A percentile compares a stretch with the other conserved stretches of the same genome.
Evolutionary conservation across 2,329 filamentous ascomycete genomes (phyloP).

Genomic region (Diplodia scrobiculata): DNA sequence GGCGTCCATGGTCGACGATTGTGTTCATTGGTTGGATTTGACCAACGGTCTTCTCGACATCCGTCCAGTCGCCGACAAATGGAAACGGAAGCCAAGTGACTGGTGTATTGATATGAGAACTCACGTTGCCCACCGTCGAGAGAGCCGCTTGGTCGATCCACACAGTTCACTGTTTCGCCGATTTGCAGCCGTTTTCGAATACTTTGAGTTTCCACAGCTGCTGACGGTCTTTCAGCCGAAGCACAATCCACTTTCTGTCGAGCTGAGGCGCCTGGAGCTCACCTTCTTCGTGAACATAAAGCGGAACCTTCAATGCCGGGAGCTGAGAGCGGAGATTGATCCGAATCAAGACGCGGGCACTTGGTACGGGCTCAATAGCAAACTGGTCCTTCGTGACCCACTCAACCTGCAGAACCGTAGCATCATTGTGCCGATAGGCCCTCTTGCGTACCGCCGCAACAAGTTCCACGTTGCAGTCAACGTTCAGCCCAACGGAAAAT

Average conservation of each 20-base stretch:
- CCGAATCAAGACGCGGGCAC: constrained; percentile 60
- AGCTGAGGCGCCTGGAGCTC: constrained; percentile 58
- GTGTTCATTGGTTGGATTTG: constrained; percentile 64
- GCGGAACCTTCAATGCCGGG: constrained; percentile 50
- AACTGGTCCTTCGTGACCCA: constrained; percentile 57
- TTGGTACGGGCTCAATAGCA: constrained; percentile 61
- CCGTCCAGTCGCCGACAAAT: constrained; percentile 49
- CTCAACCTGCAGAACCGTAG: constrained; percentile 50
- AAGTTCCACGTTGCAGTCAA: constrained; percentile 51
- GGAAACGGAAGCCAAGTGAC: constrained; percentile 44
- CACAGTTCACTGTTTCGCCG: constrained; percentile 46
- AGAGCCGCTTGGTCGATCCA: constrained; percentile 53
- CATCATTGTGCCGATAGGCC: constrained; percentile 58
- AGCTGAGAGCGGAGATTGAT: constrained; percentile 55
- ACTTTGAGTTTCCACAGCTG: constrained; percentile 52
- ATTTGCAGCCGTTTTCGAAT: constrained; percentile 51
- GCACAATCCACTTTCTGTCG: constrained; percentile 45
- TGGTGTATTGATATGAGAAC: constrained; percentile 46
- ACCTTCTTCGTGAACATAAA: constrained; percentile 55
- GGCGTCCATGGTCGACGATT: constrained; percentile 52
- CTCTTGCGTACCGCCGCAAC: constrained; percentile 35
- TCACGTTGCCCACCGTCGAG: constrained; percentile 37
- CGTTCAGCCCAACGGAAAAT: constrained; percentile 44
- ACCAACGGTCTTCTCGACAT: constrained; percentile 54
- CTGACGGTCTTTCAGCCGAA: constrained; percentile 54